Conservation (phyloP, 345 rosid genomes). For the Trapa incisa region DNA sequence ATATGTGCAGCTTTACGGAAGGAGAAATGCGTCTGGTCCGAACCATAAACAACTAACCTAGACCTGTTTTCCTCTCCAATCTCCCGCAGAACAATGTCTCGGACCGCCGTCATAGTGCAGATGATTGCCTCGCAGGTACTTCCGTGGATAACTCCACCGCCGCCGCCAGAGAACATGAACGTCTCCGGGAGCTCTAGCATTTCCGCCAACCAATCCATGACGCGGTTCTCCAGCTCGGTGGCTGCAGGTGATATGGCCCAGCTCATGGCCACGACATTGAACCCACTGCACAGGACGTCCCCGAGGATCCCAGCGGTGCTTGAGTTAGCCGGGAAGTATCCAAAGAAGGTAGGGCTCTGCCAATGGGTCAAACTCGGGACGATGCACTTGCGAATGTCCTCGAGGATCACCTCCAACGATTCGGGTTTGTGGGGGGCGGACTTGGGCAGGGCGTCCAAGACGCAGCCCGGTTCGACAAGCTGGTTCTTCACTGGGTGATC, state of each 20-base stretch:
- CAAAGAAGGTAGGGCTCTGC: slow-evolving; percentile 9
- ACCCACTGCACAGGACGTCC: slow-evolving; percentile 25
- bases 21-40: slow-evolving; percentile 30
- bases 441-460: too few relatives aligned
- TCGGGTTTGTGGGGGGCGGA: slow-evolving; percentile 13
- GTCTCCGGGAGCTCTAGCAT: slow-evolving; percentile 16
- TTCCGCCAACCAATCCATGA: too few relatives aligned
- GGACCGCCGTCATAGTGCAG: slow-evolving; percentile 16
- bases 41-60: slow-evolving; percentile 27
- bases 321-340: slow-evolving; percentile 17
- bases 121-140: slow-evolving; percentile 13
- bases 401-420: slow-evolving; percentile 19
- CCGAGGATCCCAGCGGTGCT: slow-evolving; percentile 24
- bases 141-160: slow-evolving; percentile 29
- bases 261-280: slow-evolving; percentile 3
- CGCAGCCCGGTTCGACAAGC: too few relatives aligned
- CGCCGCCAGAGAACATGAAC: slow-evolving; percentile 26
- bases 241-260: too few relatives aligned
- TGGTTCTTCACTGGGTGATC: too few relatives aligned
- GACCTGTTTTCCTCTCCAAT: slow-evolving; percentile 11
- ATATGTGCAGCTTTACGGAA: too few relatives aligned
- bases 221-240: too few relatives aligned
- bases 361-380: slow-evolving; percentile 35
- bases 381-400: slow-evolving; percentile 17
- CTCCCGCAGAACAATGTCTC: slow-evolving; percentile 17